Base-by-base conservation (phyloP, 176 grass and related monocot species). In the Oropetium thomaeum region DNA sequence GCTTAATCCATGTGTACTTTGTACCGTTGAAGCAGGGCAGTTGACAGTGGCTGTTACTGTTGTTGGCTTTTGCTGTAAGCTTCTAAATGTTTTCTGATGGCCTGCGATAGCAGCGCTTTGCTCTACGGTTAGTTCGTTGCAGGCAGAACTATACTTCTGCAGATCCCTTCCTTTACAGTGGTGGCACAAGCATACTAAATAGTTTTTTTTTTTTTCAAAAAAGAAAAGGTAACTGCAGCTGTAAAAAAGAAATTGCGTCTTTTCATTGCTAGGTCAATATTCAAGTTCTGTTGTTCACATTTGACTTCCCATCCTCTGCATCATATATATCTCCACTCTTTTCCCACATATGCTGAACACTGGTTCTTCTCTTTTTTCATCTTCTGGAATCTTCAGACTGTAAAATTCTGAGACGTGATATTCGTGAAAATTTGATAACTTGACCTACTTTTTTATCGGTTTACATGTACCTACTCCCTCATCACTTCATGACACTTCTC, bases 41-140 rank as follows among this genome's bases (percentile, higher is more conserved):
- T 74, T 83, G 68, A 88, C 86, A 88, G 80, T 83, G 75, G 33
- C 80, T 79, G 69, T 79, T 63, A 44, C 67, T 57, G 16, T 64
- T 37, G 7, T 7, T 37, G 82, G 37, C 27, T 79, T 82, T 83
- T 8, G 3, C 43, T 39, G 34, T 47, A 78, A 83, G 62, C 75
- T 83, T 83, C 86, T 31, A 83, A 75, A 57, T 20, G 20, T 44
- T 65, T 79, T 74, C 80, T 53, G 52, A 67, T 42, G 27, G 60
- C 19, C 19, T 68, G n/a, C 45, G 37, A 26, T 53, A 44, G 13
- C 55, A 74, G 32, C 28, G 54, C n/a, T n/a, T n/a, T 62, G 80
- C 86, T 88, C 83, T 83, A 67, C 69, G 63, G 62, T 65, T 31
- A 33, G 41, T 43, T 78, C 74, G 59, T 73, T 78, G 52, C 74